Evolutionary conservation across 192 early-diverging fungal genomes (phyloP).

Genomic region (Coemansia sp.): DNA sequence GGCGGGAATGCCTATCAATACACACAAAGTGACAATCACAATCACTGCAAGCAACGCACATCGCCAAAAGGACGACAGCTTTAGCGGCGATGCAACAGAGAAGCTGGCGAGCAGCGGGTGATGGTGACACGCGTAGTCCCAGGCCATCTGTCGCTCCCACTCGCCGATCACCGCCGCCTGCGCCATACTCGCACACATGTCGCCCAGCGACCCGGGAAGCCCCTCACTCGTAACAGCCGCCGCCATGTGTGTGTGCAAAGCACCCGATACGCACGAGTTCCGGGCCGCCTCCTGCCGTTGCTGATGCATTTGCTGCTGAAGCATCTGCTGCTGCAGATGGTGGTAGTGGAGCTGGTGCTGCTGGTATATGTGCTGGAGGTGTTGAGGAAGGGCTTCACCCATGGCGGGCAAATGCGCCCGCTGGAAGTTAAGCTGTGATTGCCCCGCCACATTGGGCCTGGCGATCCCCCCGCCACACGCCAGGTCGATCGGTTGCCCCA

Average conservation of each 20-base stretch:
- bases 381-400: not conserved
- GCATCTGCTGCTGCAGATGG: conserved; percentile 8
- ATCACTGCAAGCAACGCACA: conserved; percentile 30
- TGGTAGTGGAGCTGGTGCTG: conserved; percentile 8
- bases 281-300: conserved; percentile 3
- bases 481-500: conserved; percentile 23
- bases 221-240: not conserved
- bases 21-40: conserved; percentile 16
- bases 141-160: conserved; percentile 35
- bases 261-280: not conserved
- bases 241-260: not conserved
- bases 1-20: conserved; percentile 31
- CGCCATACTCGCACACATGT: conserved; percentile 15
- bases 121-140: conserved; percentile 47
- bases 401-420: not conserved
- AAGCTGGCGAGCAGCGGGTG: conserved; percentile 48
- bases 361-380: conserved; percentile 21
- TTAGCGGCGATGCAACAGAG: conserved; percentile 24
- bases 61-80: conserved; percentile 33
- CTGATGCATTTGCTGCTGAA: conserved; percentile 8
- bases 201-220: conserved; percentile 7
- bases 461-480: not conserved
- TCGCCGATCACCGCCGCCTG: conserved; percentile 18
- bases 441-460: not conserved
- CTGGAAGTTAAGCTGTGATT: conserved; percentile 3